Base-by-base conservation (phyloP, 2,329 filamentous ascomycete species). In the Talaromyces sp. region DNA sequence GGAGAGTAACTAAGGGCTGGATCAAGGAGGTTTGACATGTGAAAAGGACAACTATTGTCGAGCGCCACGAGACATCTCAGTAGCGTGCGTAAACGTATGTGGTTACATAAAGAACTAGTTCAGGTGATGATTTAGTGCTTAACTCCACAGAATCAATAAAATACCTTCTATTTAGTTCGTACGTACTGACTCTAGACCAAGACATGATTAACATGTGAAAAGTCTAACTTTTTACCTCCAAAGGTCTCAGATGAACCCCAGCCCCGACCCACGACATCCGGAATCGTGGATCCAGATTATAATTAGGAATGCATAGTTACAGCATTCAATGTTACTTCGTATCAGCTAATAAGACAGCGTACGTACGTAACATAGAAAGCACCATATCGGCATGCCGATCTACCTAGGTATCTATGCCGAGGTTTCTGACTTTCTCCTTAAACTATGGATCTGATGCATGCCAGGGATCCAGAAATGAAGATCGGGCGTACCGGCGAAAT, bases 341-440 rank as follows among this genome's bases (percentile, higher is more conserved):
- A 54, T 31, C n/a, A 33, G 50, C 27, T 35, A 11, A 27, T 13
- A 31, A 54, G 4, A 35, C 16, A 39, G 33, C 33, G 9, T 37
- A 37, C 52, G 52, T 10, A 56, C 31, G 52, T 56, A 24, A 54
- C 31, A 5, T 22, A 37, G 27, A 33, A 4, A 11, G 49, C 22
- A 35, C 13, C 33, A 37, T 14, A 37, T 56, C 52, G 52, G 52
- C 52, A 56, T 56, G 52, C 52, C 52, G 52, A 37, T 56, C 52
- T 37, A 56, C 52, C n/a, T 56, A 10, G 31, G 31, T 14, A 35
- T 56, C n/a, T 19, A 37, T 24, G 19, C 52, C 52, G 52, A 56
- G 52, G 52, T 37, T 56, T 37, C 33, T 33, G 24, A 3, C 41
- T 16, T 3, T 8, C 10, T 37, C 31, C n/a, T 33, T n/a, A 6